Evolutionary conservation across 129 eudicot species (phyloP).

Genomic region (Calendula officinalis): DNA sequence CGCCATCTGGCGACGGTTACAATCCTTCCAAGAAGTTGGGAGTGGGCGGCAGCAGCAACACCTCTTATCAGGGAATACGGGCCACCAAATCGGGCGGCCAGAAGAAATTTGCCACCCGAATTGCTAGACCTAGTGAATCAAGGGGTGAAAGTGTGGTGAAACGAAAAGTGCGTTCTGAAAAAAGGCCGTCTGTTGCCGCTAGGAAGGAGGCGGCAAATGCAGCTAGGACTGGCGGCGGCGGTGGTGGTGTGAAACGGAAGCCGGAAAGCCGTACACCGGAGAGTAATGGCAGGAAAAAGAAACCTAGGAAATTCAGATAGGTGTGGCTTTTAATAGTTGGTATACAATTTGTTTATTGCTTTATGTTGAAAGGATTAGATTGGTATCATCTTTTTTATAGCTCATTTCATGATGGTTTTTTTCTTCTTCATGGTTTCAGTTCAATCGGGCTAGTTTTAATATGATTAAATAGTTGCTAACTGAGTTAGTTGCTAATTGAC

Average conservation of each 20-base stretch:
- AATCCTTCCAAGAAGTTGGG: constrained; percentile 20
- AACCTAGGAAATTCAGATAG: constrained; percentile 40
- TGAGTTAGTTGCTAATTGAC: no score
- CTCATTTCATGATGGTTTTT: neutral
- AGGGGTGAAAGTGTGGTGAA: constrained; percentile 24
- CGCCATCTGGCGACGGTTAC: constrained; percentile 13
- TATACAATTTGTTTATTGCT: constrained; percentile 14
- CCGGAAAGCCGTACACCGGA: constrained; percentile 32
- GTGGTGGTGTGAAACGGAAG: constrained; percentile 29
- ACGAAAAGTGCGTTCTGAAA: constrained; percentile 34
- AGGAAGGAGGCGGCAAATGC: constrained; percentile 36
- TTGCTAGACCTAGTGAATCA: constrained; percentile 18
- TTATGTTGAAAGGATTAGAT: constrained; percentile 1
- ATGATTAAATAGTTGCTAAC: no score
- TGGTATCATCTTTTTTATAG: neutral
- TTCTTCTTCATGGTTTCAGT: neutral
- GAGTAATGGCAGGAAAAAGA: constrained; percentile 31
- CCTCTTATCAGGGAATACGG: constrained; percentile 38
- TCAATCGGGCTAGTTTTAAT: no score
- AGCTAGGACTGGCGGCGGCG: constrained; percentile 27
- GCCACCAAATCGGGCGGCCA: constrained; percentile 40
- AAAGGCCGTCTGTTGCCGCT: constrained; percentile 45
- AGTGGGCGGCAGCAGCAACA: constrained; percentile 16
- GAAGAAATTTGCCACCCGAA: constrained; percentile 37
- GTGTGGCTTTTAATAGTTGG: constrained; percentile 2